Evolutionary conservation across 2,329 filamentous ascomycete species (phyloP), one percentile per base, ranked within the genome.

Genomic region (Aureobasidium sp.): DNA sequence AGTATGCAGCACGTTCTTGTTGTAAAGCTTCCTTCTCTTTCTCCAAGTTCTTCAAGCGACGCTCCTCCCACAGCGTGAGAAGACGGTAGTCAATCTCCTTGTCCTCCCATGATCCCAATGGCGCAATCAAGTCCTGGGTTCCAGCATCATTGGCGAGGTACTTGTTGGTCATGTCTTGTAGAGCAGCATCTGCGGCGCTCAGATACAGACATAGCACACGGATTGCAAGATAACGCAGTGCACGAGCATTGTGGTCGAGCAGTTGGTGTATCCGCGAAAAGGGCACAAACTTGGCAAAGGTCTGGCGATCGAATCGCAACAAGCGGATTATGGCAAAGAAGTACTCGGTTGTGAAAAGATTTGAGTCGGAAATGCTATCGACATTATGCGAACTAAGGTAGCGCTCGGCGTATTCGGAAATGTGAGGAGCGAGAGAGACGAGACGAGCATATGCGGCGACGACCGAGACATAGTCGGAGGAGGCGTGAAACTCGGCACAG

Each of bases 191-290:
- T 4, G 94, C 88, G 34, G 89, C 89, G 69, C 86, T 85, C 68
- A 95, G 84, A 62, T 91, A 84, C 65, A 90, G 80, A 70, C 88
- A 91, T 66, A 96, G 89, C 63, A 92, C 84, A 65, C 91, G 85
- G 62, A 96, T 82, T 15, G 91, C 88, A 64, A 97, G 80, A 74
- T 92, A 96, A 74, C 89, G 85, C 56, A 96, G 83, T 17, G 83
- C 77, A 63, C 75, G 77, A 67, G 82, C 80, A 51, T 73, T 60
- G 68, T 85, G 81, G 48, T 79, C 77, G 67, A 96, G 88, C 14
- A 95, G 78, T 34, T 75, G 75, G 74, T 91, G 86, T 47, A 96
- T 79, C 65, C 84, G 82, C 51, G 84, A 81, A 0, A 88, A 85
- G 39, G 84, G 84, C 37, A 91, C 81, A 68, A 85, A 78, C 63